These are phyloP conservation scores for Solanum hybrid DNA, from an alignment of 305 asterid species.

Conservation along the genomic window DNA sequence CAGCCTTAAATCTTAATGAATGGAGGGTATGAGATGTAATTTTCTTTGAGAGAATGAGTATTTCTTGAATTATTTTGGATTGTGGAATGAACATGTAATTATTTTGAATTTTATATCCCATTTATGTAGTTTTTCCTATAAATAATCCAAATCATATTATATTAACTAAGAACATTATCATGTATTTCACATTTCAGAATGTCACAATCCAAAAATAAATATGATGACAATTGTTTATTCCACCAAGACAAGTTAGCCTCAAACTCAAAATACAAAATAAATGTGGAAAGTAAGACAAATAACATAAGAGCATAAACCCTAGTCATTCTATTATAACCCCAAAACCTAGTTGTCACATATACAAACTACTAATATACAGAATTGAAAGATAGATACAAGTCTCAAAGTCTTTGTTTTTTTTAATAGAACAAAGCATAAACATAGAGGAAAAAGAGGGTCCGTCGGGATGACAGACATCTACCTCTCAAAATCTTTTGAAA, in stretches of 20 bases:
- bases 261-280: background rate
- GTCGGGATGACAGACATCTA: background rate
- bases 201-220: background rate
- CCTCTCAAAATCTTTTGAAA: background rate
- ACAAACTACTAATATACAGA: background rate
- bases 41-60: background rate
- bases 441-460: no score
- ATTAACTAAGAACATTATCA: background rate
- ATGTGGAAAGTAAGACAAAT: background rate
- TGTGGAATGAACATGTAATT: no score
- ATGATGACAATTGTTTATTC: background rate
- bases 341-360: background rate
- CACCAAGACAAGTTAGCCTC: background rate
- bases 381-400: background rate
- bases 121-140: background rate
- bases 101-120: background rate
- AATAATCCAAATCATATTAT: background rate
- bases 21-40: background rate
- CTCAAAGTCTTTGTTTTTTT: background rate
- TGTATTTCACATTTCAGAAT: background rate
- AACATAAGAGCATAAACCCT: no score
- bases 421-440: background rate
- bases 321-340: background rate
- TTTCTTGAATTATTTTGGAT: background rate
- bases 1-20: no score